A percentile compares a stretch with the other conserved stretches of the same genome.
phyloP scores from a whole-genome alignment of 1,139 yeast species.

The Diutina neorugosa region DNA sequence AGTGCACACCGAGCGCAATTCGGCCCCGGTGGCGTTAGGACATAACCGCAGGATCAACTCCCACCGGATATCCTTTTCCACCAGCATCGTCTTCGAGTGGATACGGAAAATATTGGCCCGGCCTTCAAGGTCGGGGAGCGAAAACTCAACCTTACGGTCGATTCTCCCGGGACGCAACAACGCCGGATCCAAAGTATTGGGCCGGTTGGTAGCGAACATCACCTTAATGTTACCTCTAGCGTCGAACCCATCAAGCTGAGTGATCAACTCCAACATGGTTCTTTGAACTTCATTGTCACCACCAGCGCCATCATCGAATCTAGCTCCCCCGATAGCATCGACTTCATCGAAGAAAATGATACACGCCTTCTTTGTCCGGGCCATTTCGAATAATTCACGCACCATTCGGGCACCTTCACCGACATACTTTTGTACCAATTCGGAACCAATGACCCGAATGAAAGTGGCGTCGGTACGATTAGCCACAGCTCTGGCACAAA shows the following conservation, averaged over 20 bases:
- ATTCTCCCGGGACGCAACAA: conserved; percentile 95
- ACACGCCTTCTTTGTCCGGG: conserved; percentile 94
- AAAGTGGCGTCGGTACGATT: conserved; percentile 98
- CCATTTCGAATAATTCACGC: conserved; percentile 96
- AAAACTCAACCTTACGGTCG: conserved; percentile 95
- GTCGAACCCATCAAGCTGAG: conserved; percentile 95
- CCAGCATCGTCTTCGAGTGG: conserved; percentile 95
- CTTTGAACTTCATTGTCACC: conserved; percentile 98
- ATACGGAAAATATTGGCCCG: conserved; percentile 94
- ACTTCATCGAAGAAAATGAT: conserved; percentile 94
- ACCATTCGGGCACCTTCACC: conserved; percentile 99
- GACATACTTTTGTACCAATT: conserved; percentile 92
- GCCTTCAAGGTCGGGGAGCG: conserved; percentile 93
- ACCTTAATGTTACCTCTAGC: conserved; percentile 98
- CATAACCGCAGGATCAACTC: conserved; percentile 92
- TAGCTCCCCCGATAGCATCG: conserved; percentile 97
- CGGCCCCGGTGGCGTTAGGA: conserved; percentile 98
- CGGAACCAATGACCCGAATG: conserved; percentile 95
- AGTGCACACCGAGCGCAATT: conserved; percentile 72
- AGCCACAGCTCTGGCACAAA: conserved; percentile 97
- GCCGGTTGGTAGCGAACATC: conserved; percentile 98
- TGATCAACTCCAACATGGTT: conserved; percentile 95
- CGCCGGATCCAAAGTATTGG: conserved; percentile 96
- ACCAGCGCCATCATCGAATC: conserved; percentile 98
- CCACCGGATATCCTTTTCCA: conserved; percentile 96